These are phyloP conservation scores for Ophiocordyceps robertsii DNA, from an alignment of 2,329 filamentous ascomycete genomes.

Conservation along the genomic window DNA sequence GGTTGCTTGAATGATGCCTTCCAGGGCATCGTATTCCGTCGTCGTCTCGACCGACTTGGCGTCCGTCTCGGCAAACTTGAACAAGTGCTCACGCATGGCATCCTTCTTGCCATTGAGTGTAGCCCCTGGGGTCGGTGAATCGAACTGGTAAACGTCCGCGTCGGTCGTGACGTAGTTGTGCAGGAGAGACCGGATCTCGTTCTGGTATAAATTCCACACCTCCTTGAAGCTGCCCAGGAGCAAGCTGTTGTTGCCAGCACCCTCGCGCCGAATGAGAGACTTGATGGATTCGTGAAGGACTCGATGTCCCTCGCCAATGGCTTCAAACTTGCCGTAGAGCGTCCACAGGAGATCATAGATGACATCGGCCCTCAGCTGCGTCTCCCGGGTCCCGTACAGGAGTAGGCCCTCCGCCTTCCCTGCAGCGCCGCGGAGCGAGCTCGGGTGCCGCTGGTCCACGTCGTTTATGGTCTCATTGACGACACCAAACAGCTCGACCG, in stretches of 20 bases:
- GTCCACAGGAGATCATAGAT: conserved; percentile 87
- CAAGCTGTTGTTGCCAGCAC: conserved; percentile 45
- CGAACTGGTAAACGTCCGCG: conserved; percentile 56
- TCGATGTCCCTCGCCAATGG: conserved; percentile 89
- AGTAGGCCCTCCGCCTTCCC: conserved; percentile 41
- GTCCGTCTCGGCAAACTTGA: conserved; percentile 77
- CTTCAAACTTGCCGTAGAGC: conserved; percentile 91
- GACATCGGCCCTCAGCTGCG: conserved; percentile 67
- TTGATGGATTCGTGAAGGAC: conserved; percentile 87
- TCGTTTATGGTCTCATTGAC: conserved; percentile 93
- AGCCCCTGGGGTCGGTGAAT: conserved; percentile 37
- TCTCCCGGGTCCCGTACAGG: conserved; percentile 55
- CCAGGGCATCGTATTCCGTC: conserved; percentile 76
- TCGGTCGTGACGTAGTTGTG: conserved; percentile 95
- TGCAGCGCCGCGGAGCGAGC: conserved; percentile 49
- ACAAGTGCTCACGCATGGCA: conserved; percentile 50
- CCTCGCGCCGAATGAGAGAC: conserved; percentile 73
- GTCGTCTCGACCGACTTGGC: conserved; percentile 66
- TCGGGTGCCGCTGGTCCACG: conserved; percentile 86
- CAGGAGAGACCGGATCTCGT: conserved; percentile 85
- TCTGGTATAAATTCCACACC: conserved; percentile 95
- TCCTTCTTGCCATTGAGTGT: conserved; percentile 32
- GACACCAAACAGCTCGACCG: conserved; percentile 84
- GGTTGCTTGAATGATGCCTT: conserved; percentile 78
- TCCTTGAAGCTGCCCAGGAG: conserved; percentile 87